Conservation (phyloP, 2,329 filamentous ascomycete species). For the Colletotrichum truncatum region DNA sequence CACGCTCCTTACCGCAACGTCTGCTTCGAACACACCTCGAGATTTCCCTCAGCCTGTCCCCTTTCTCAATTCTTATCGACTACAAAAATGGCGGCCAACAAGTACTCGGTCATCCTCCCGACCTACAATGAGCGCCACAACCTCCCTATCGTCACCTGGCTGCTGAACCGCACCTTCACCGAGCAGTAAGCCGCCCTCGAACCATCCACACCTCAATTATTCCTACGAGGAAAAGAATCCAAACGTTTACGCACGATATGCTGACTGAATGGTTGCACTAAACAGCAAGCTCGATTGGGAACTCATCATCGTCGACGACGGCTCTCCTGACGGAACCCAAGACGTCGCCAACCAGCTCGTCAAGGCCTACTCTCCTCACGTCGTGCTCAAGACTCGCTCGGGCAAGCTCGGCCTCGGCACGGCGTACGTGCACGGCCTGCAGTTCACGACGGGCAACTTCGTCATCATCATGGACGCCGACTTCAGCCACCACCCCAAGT, state of each 20-base stretch:
- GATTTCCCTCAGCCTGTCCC: background rate
- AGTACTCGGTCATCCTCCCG: slow-evolving; percentile 96
- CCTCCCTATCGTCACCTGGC: slow-evolving; percentile 93
- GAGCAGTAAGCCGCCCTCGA: slow-evolving; percentile 71
- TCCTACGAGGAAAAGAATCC: too few species aligned
- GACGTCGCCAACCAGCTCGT: slow-evolving; percentile 90
- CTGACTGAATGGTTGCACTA: too few species aligned
- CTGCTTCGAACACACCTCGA: background rate
- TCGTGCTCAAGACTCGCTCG: slow-evolving; percentile 85
- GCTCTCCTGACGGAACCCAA: slow-evolving; percentile 94
- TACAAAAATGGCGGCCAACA: slow-evolving; percentile 57
- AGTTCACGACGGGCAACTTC: slow-evolving; percentile 91
- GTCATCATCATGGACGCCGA: slow-evolving; percentile 99
- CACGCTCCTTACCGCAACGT: slow-evolving; percentile 37
- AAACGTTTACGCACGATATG: too few species aligned
- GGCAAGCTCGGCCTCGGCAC: slow-evolving; percentile 98
- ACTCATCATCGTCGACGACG: slow-evolving; percentile 97
- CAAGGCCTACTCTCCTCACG: slow-evolving; percentile 81
- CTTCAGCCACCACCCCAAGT: slow-evolving; percentile 99
- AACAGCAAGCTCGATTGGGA: slow-evolving; percentile 92
- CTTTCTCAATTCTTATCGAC: slow-evolving; percentile 35
- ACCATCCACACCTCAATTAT: background rate
- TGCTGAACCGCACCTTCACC: slow-evolving; percentile 91
- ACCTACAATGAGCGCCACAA: slow-evolving; percentile 99
- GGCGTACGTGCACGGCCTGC: slow-evolving; percentile 92